Conservation (phyloP, 805 yeast genomes). For the Brettanomyces bruxellensis region DNA sequence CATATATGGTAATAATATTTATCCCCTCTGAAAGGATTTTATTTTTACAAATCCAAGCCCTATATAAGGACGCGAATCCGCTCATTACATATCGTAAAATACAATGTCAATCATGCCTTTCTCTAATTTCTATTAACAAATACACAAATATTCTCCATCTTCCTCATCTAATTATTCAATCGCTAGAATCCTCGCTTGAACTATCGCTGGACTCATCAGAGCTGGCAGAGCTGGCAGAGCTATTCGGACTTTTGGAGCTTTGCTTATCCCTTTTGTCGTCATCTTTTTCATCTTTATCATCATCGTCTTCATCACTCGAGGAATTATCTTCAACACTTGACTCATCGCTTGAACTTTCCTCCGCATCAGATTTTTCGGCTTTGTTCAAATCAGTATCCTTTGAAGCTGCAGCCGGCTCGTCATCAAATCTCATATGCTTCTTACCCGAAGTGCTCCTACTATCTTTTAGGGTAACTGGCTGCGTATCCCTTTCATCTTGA, state of each 20-base stretch:
- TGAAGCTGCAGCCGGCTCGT: neutral
- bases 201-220: neutral
- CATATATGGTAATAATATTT: too few relatives aligned
- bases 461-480: slow-evolving; percentile 37
- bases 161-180: too few relatives aligned
- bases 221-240: too few relatives aligned
- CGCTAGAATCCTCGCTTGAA: too few relatives aligned
- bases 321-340: slow-evolving; percentile 1
- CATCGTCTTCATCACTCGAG: slow-evolving; percentile 1
- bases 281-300: neutral
- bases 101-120: too few relatives aligned
- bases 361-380: neutral
- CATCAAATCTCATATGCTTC: slow-evolving; percentile 1
- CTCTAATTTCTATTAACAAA: too few relatives aligned
- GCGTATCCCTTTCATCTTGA: slow-evolving; percentile 44
- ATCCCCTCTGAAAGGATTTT: too few relatives aligned
- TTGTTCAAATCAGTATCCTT: slow-evolving; percentile 1
- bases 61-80: too few relatives aligned
- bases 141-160: too few relatives aligned
- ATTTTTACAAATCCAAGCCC: too few relatives aligned
- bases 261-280: slow-evolving; percentile 14
- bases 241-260: slow-evolving; percentile 10
- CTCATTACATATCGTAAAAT: too few relatives aligned
- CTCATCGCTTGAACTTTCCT: neutral
- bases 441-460: neutral